These are phyloP conservation scores for Cryptosporidium baileyi DNA, from an alignment of 169 alveolate species.

Conservation along the genomic window DNA sequence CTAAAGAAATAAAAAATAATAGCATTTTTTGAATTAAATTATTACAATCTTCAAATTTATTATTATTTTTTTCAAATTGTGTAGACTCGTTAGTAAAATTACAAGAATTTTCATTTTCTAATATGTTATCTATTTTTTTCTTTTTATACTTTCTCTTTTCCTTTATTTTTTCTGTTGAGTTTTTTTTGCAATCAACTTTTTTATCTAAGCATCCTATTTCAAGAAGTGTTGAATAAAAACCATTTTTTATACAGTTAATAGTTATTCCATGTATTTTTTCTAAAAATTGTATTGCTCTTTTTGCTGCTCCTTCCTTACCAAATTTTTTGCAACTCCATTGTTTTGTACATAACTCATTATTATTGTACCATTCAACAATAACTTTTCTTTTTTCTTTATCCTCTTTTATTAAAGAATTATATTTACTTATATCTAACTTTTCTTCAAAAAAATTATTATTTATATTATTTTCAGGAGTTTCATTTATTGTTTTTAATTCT, in stretches of 20 bases:
- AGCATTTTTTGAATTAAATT: constrained; percentile 14
- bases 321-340: constrained; percentile 69
- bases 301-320: constrained; percentile 70
- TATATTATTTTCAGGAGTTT: not conserved
- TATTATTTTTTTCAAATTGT: not conserved
- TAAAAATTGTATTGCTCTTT: constrained; percentile 53
- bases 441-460: not conserved
- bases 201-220: constrained; percentile 34
- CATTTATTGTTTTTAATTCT: not conserved
- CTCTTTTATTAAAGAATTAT: constrained; percentile 38
- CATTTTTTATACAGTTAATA: constrained; percentile 9
- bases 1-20: constrained; percentile 11
- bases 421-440: not conserved
- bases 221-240: constrained; percentile 44
- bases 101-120: not conserved
- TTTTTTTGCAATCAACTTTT: not conserved
- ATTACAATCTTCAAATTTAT: not conserved
- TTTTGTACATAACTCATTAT: constrained; percentile 31
- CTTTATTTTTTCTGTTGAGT: not conserved
- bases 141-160: not conserved
- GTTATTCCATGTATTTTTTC: constrained; percentile 61
- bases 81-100: no score
- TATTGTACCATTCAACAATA: constrained; percentile 57
- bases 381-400: constrained; percentile 61
- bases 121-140: not conserved